Base-by-base conservation (phyloP, 768 basidiomycete genomes). In the Auricularia auricula-judae region DNA sequence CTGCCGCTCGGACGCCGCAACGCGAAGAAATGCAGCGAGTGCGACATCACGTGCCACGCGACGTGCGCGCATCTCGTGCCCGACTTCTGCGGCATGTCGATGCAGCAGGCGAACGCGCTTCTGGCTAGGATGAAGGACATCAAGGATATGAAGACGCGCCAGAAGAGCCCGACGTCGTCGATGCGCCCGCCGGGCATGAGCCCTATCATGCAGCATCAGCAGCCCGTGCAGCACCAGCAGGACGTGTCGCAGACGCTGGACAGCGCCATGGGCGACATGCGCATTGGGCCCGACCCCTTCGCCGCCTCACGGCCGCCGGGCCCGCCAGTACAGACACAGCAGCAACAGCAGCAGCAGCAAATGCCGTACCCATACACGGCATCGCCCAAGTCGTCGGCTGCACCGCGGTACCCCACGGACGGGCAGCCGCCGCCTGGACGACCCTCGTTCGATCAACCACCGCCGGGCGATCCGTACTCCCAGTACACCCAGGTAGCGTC, bases 81-180 rank as follows among this genome's bases (percentile, higher is more conserved):
- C 65, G 96, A 99, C 76, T 98, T 99, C 76, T 99, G 97, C 71
- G 97, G 97, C 53, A 98, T 99, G 95, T 93, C 94, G 43, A 98
- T 98, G 96, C 96, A 98, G 76, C 96, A 92, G 43, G 96, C 97
- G 60, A 98, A 98, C 74, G 86, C 88, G 70, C 81, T 99, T 21
- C 82, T 99, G 62, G 85, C 88, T 62, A 89, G 94, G 74, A 87
- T 91, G 83, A 87, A 89, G 63, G 90, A 92, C 71, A 97, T 97
- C 78, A 95, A 98, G 70, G 74, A 74, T 18, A 77, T 72, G 68
- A 70, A 70, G 74, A 82, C 81, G 69, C 39, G 33, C 64, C 82
- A 72, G 70, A 70, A 35, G 23, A 59, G 56, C 29, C 56, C 56
- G 34, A 59, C 56, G 14, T n/a, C 34, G 23, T 35, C 12, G 34